Base-by-base conservation (phyloP, 495 filamentous ascomycete species). In the Talaromyces adpressus region DNA sequence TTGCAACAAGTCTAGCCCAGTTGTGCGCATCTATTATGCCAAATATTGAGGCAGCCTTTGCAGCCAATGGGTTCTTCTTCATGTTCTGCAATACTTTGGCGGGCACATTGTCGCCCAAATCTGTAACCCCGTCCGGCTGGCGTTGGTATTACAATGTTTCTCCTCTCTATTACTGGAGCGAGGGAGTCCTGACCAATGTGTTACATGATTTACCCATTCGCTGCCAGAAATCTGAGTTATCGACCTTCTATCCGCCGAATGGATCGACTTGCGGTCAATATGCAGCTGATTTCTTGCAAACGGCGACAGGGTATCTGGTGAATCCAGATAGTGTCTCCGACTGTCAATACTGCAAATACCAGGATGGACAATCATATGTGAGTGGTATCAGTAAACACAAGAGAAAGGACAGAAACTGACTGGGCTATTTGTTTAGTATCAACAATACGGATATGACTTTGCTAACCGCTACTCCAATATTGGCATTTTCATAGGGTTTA, bases 181-280 rank as follows among this genome's bases (percentile, higher is more conserved):
- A 83, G 60, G 87, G 87, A 20, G 84, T 87, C 63, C 79, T 86
- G 1, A 79, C 82, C 2, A 89, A 87, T 4, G 86, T 85, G 41
- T 75, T 91, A 6, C 84, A 88, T 68, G 76, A 75, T 6, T 67
- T 82, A 27, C 69, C 75, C 0, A 84, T 90, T 0, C 64, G 70
- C 6, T 90, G 88, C 69, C 61, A 64, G 11, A 27, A 65, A 1
- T 34, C 61, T 4, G 88, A 91, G 69, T 72, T 85, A 30, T 86
- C 83, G 64, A 63, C 57, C 0, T 90, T 91, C 72, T 68, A 69
- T 0, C 76, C 87, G 11, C 86, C 85, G 0, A 39, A 27, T 14
- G 86, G 84, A 1, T 78, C 86, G 66, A 86, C 79, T 0, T 93
- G 90, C 66, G 89, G 85, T 18, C 79, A 85, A 64, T 95, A 92